Evolutionary conservation across 306 rosid genomes (phyloP).

Genomic region (Astragalus membranaceus): DNA sequence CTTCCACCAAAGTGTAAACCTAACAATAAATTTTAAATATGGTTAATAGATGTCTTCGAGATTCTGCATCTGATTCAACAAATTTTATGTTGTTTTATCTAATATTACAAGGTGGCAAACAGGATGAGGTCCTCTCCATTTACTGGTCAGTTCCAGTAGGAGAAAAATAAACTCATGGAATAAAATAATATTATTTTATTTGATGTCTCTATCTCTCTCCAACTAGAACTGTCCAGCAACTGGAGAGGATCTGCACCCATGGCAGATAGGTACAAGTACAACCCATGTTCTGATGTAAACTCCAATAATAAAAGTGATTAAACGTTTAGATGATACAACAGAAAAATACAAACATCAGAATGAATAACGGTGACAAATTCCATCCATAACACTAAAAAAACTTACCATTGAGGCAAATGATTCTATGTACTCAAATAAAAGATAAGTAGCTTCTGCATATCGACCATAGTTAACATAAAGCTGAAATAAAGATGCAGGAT

Average conservation of each 20-base stretch:
- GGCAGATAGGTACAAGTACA: background rate
- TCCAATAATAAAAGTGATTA: background rate
- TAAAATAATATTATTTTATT: no score
- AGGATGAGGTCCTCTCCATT: no score
- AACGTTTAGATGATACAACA: background rate
- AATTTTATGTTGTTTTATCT: background rate
- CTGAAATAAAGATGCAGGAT: conserved; percentile 75
- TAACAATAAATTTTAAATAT: background rate
- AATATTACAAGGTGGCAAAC: background rate
- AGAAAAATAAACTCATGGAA: no score
- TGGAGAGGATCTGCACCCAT: no score
- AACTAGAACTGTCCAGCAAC: no score
- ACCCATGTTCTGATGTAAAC: background rate
- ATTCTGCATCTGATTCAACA: background rate
- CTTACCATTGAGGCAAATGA: conserved; percentile 69
- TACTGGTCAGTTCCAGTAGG: no score
- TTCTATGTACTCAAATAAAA: conserved; percentile 67
- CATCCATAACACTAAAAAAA: conserved; percentile 9
- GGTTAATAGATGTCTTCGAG: background rate
- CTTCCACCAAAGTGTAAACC: background rate
- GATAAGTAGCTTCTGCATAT: conserved; percentile 78
- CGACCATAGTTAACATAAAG: conserved; percentile 82
- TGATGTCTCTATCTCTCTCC: no score
- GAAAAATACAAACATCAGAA: background rate
- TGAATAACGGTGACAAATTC: background rate